Evolutionary conservation across 306 rosid genomes (phyloP).

Genomic region (Carpinus fangiana): DNA sequence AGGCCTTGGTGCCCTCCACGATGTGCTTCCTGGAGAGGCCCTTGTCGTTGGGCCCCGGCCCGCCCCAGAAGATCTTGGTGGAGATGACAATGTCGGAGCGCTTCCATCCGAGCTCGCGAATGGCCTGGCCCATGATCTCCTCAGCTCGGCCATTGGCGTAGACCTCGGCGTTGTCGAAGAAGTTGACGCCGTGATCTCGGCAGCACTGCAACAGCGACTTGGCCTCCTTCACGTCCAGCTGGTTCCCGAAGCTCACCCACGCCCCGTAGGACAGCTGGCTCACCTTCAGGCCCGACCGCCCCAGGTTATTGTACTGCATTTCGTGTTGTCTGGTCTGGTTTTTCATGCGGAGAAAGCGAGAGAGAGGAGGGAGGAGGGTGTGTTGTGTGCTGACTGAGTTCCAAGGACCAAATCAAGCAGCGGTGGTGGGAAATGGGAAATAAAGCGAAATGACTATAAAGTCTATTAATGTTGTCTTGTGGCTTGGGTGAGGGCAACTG

Average conservation of each 20-base stretch:
- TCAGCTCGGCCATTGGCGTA: constrained; percentile 96
- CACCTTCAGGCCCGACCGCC: constrained; percentile 83
- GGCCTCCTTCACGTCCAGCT: constrained; percentile 94
- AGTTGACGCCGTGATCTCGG: constrained; percentile 91
- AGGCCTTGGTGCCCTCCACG: constrained; percentile 84
- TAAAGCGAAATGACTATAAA: too few relatives aligned
- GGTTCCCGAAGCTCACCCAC: constrained; percentile 98
- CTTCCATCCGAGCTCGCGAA: constrained; percentile 89
- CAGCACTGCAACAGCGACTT: constrained; percentile 88
- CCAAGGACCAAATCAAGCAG: too few relatives aligned
- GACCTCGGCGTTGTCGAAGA: constrained; percentile 99
- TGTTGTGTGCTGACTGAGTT: too few relatives aligned
- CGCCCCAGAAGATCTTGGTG: constrained; percentile 99
- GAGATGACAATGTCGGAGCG: constrained; percentile 91
- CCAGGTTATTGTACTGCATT: constrained; percentile 92
- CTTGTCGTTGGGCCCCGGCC: constrained; percentile 91
- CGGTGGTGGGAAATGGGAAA: too few relatives aligned
- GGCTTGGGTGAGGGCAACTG: too few relatives aligned
- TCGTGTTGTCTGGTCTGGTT: rapidly evolving
- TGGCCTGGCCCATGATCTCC: constrained; percentile 98
- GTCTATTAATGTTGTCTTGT: too few relatives aligned
- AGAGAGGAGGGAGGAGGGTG: neutral
- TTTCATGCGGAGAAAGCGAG: neutral
- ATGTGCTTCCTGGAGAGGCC: constrained; percentile 88
- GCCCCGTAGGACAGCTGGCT: constrained; percentile 93